Evolutionary conservation across 768 basidiomycete genomes (phyloP).

Genomic region (Thelephora ganbajun): DNA sequence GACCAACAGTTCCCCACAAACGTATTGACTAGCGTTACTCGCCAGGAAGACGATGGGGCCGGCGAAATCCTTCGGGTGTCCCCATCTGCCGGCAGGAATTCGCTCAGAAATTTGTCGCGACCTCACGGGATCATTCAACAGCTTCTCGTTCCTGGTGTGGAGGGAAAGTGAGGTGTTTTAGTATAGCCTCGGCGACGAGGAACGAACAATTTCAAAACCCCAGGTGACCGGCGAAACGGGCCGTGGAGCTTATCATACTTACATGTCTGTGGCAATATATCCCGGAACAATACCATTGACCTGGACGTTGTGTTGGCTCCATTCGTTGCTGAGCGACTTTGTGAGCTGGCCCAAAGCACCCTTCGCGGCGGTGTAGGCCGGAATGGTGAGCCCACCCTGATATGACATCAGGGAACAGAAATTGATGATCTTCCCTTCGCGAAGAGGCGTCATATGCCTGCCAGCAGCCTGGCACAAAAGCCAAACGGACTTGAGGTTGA

Average conservation of each 20-base stretch:
- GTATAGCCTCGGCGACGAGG: neutral
- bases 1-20: slow-evolving; percentile 52
- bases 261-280: slow-evolving; percentile 86
- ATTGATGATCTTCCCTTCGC: slow-evolving; percentile 62
- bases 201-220: neutral
- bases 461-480: slow-evolving; percentile 80
- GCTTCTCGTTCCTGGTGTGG: slow-evolving; percentile 43
- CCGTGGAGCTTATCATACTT: slow-evolving; percentile 10
- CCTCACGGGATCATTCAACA: slow-evolving; percentile 46
- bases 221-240: neutral
- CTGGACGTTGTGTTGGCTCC: slow-evolving; percentile 78
- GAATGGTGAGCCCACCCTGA: slow-evolving; percentile 53
- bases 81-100: slow-evolving; percentile 60
- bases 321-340: slow-evolving; percentile 87
- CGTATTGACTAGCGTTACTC: slow-evolving; percentile 47
- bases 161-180: neutral
- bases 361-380: slow-evolving; percentile 87
- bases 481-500: slow-evolving; percentile 83
- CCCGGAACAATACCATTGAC: slow-evolving; percentile 85
- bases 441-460: slow-evolving; percentile 70
- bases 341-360: slow-evolving; percentile 77
- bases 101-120: slow-evolving; percentile 56
- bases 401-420: slow-evolving; percentile 39
- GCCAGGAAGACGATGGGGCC: slow-evolving; percentile 57
- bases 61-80: slow-evolving; percentile 49